These are phyloP conservation scores for Sarocladium oryzae DNA, from an alignment of 2,329 filamentous ascomycete genomes.

Conservation along the genomic window DNA sequence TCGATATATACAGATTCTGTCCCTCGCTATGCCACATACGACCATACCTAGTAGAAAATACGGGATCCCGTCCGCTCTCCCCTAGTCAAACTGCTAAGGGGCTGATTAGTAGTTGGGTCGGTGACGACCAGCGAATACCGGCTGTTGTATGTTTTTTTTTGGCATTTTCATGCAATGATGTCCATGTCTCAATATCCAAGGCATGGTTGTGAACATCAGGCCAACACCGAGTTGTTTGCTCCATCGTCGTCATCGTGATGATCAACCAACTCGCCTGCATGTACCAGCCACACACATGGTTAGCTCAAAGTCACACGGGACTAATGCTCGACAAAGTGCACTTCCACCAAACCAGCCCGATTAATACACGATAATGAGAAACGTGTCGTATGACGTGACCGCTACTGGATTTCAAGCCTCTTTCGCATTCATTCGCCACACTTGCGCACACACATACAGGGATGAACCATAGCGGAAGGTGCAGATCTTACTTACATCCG, in stretches of 20 bases:
- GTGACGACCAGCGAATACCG: too few relatives aligned
- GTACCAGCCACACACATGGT: background rate
- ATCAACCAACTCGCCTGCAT: background rate
- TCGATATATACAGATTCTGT: too few relatives aligned
- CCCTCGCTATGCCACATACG: too few relatives aligned
- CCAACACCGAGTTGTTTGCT: background rate
- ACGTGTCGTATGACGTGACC: background rate
- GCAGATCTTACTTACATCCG: too few relatives aligned
- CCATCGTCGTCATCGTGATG: background rate
- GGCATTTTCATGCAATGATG: too few relatives aligned
- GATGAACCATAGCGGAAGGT: too few relatives aligned
- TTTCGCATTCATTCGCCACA: conserved; percentile 4
- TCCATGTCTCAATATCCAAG: background rate
- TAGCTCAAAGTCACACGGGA: background rate
- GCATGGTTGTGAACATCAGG: background rate
- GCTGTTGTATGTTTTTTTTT: too few relatives aligned
- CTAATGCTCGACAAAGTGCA: background rate
- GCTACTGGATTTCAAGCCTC: background rate
- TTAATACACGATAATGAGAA: background rate
- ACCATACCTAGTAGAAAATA: too few relatives aligned
- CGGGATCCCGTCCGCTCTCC: too few relatives aligned
- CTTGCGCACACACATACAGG: too few relatives aligned
- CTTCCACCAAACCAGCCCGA: background rate
- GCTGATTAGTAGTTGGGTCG: too few relatives aligned
- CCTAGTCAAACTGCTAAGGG: too few relatives aligned